Evolutionary conservation across 2,329 filamentous ascomycete species (phyloP), one percentile per base, ranked within the genome.

Genomic region (Botrytis squamosa): DNA sequence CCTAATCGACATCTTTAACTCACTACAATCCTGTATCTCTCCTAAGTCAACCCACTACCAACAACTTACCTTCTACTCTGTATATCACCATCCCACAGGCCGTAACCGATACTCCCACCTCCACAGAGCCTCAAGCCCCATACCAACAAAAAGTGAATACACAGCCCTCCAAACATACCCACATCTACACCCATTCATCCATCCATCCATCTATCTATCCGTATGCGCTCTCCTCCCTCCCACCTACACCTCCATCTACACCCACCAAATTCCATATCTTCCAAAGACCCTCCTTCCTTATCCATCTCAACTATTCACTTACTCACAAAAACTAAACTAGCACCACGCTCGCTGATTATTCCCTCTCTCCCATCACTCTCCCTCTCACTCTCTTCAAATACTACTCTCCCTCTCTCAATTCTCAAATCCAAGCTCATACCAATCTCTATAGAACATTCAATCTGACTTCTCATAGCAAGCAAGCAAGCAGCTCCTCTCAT

Each of bases 291-390:
- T 52, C 14, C 22, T 14, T 52, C 20, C 22, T 12, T 5, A 25
- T 25, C 22, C 22, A 0, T n/a, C 22, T n/a, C 46, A n/a, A 1
- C 22, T 52, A n/a, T 2, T 1, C 1, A 52, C 22, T 1, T 6
- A 52, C 46, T 14, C 46, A 25, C 46, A 22, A 52, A 12, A n/a
- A 10, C 46, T 2, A 25, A 25, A 3, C 10, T 10, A 14, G 10
- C 10, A 25, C 0, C 46, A 25, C 46, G 2, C 4, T 52, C 46
- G 10, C 6, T 52, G 9, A 49, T 6, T 4, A 22, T 9, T 0
- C 20, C 44, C 22, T 20, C 20, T 46, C 20, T 44, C 44, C 8
- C 18, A 46, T 22, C 44, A 46, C 44, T 22, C 46, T 18, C 22
- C 9, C 20, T 25, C 46, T 25, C 22, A 49, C 9, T 10, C 8